A percentile compares a stretch with the other conserved stretches of the same genome.
Conservation (phyloP, 129 eudicot species). For the carrot (Daucus carota) region DNA sequence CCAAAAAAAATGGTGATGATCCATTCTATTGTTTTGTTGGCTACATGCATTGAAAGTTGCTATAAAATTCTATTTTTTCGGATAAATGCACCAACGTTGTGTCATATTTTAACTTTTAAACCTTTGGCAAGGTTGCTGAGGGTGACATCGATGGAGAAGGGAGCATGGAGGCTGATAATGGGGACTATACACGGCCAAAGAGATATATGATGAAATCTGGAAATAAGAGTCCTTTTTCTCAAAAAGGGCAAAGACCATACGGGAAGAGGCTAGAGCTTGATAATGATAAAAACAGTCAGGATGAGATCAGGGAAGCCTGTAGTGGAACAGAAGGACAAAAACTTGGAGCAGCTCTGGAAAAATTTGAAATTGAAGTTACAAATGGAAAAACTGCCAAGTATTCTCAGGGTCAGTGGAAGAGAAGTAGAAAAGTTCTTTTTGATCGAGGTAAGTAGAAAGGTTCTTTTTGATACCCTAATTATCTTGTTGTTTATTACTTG, state of each 20-base stretch:
- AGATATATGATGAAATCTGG: constrained; percentile 16
- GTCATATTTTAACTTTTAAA: not conserved
- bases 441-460: constrained; percentile 31
- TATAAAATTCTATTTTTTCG: not conserved
- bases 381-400: constrained; percentile 24
- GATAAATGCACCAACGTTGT: not conserved
- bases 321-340: constrained; percentile 40
- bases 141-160: constrained; percentile 42
- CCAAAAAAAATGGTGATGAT: constrained; percentile 19
- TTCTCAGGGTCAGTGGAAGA: constrained; percentile 41
- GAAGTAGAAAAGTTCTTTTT: constrained; percentile 31
- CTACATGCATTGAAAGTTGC: not conserved
- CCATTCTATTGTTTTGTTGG: not conserved
- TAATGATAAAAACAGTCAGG: constrained; percentile 5
- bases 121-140: constrained; percentile 25
- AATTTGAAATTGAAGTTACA: constrained; percentile 19
- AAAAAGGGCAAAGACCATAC: constrained; percentile 33
- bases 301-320: constrained; percentile 41
- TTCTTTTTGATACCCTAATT: not conserved
- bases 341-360: constrained; percentile 17
- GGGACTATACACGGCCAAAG: constrained; percentile 7
- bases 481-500: not conserved
- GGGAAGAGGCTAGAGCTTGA: constrained; percentile 33
- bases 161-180: constrained; percentile 41
- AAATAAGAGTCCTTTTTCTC: constrained; percentile 19